Conservation (phyloP, 495 filamentous ascomycete genomes). For the Trichoderma erinaceum region DNA sequence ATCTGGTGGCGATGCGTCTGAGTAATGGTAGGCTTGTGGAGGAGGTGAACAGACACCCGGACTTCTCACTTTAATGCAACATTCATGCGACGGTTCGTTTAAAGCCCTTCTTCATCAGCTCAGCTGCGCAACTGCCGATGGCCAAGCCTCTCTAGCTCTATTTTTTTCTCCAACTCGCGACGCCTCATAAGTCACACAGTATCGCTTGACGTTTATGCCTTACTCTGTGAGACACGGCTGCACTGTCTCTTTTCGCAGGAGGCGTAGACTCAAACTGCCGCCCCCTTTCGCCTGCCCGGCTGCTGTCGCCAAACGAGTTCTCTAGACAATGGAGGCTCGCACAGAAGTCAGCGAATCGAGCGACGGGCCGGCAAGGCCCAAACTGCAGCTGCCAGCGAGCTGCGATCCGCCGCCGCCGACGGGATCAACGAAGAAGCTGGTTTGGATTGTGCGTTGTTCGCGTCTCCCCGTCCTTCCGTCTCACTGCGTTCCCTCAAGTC, state of each 20-base stretch:
- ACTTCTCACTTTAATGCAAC: too few species aligned
- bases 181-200: conserved; percentile 8
- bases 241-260: not conserved
- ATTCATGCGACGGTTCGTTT: too few species aligned
- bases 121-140: too few species aligned
- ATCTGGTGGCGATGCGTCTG: too few species aligned
- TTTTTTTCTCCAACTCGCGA: not conserved
- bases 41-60: too few species aligned
- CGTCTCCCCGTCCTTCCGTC: not conserved
- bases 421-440: conserved; percentile 63
- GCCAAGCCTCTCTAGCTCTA: not conserved
- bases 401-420: conserved; percentile 73
- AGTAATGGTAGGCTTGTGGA: too few species aligned
- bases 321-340: conserved; percentile 6
- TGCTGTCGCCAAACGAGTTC: not conserved
- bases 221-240: not conserved
- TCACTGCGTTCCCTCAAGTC: too few species aligned
- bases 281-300: not conserved
- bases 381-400: conserved; percentile 60
- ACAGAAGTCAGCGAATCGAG: not conserved
- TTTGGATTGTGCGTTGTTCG: conserved; percentile 65
- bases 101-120: too few species aligned
- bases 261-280: not conserved
- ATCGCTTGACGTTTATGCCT: not conserved
- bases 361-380: conserved; percentile 18